These are phyloP conservation scores for Maudiozyma barnettii DNA, from an alignment of 805 yeast species.

Conservation along the genomic window DNA sequence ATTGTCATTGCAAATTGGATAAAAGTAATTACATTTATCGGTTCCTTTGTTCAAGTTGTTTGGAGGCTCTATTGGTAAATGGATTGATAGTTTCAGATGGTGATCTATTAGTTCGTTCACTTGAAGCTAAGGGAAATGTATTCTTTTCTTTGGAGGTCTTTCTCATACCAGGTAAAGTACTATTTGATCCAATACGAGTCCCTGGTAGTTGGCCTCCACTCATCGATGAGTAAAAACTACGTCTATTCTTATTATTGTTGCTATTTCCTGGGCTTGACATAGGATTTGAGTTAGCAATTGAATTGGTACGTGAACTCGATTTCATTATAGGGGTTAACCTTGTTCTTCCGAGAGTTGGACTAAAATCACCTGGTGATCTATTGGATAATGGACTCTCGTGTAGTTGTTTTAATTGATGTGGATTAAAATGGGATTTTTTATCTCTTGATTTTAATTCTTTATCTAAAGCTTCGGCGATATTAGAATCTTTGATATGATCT, in stretches of 20 bases:
- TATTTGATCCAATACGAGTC: neutral
- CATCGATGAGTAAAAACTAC: neutral
- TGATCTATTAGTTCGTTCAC: neutral
- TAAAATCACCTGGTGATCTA: neutral
- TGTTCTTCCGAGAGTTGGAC: neutral
- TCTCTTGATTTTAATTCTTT: neutral
- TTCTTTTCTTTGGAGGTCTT: neutral
- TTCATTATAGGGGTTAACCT: neutral
- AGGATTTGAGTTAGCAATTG: neutral
- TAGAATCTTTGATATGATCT: neutral
- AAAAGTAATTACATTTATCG: neutral
- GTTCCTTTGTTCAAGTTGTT: conserved; percentile 1
- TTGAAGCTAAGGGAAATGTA: neutral
- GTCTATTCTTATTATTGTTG: neutral
- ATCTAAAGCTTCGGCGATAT: neutral
- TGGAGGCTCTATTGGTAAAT: neutral
- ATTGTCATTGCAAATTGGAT: neutral
- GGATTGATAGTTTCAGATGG: neutral
- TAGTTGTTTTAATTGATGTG: neutral
- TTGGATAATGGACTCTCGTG: neutral
- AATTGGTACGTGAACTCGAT: neutral
- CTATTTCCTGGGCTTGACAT: neutral
- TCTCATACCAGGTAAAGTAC: conserved; percentile 4
- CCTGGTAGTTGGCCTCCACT: neutral
- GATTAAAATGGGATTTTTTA: neutral